Percentiles rank a stretch among this genome's conserved stretches.
Evolutionary conservation across 441 rosid genomes (phyloP).

Genomic region (Pelargonium australe): DNA sequence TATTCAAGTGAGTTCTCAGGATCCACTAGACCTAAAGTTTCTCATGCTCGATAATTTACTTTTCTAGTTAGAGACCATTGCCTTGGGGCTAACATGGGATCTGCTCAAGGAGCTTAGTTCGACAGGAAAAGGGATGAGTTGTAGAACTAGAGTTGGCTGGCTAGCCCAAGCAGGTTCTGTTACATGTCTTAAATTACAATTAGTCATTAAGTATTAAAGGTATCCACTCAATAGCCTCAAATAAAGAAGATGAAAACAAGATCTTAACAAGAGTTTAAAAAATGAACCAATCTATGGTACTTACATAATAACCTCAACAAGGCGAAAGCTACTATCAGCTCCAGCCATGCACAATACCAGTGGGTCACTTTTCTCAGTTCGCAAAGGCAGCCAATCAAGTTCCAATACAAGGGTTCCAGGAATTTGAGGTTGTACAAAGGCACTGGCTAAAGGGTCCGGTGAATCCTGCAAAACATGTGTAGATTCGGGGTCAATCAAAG

Average conservation of each 20-base stretch:
- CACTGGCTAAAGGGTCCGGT: conserved; percentile 88
- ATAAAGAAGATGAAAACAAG: neutral
- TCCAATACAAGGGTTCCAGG: conserved; percentile 97
- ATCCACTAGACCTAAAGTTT: too few species aligned
- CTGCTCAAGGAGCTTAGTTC: too few species aligned
- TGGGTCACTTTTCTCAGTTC: conserved; percentile 74
- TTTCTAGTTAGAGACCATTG: too few species aligned
- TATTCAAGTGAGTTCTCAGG: too few species aligned
- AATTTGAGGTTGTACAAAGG: conserved; percentile 87
- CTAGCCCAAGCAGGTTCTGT: neutral
- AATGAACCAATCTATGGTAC: conserved; percentile 22
- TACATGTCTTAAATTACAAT: neutral
- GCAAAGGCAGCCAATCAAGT: conserved; percentile 90
- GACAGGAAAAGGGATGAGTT: too few species aligned
- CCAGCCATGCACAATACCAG: conserved; percentile 89
- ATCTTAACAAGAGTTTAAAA: conserved; percentile 2
- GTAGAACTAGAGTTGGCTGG: too few species aligned
- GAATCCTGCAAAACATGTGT: conserved; percentile 60
- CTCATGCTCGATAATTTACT: too few species aligned
- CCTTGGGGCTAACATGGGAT: too few species aligned
- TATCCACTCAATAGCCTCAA: neutral
- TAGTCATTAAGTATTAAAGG: neutral
- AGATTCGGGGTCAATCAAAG: conserved; percentile 17
- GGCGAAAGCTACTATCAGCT: conserved; percentile 96
- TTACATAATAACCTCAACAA: conserved; percentile 76